Evolutionary conservation across 805 yeast species (phyloP), one percentile per base, ranked within the genome.

Genomic region (Kockiozyma suomiensis): DNA sequence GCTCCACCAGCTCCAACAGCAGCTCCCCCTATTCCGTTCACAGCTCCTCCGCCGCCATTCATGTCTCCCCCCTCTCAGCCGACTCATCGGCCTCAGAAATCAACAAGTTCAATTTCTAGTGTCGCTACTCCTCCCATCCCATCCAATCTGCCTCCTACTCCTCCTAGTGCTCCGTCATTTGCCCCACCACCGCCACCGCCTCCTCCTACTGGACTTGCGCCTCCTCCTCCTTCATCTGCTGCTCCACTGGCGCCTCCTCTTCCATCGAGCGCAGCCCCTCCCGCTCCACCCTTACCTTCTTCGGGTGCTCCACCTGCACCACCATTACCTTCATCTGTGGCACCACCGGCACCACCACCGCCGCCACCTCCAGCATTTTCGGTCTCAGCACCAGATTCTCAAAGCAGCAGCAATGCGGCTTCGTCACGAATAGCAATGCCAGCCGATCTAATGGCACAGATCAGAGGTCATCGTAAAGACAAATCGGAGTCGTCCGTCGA

Each of bases 181-280:
- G 54, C 57, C 4, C 52, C 59, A 33, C 49, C 57, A 21, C 42
- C 43, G 0, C 43, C 62, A 1, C 50, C 62, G 7, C 57, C 63
- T 12, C 43, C 46, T 8, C 64, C 70, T 28, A 58, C 70, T 26
- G 65, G 66, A 19, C 65, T 70, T 13, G 69, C 73, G 25, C 75
- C 76, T 13, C 50, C 64, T 4, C 58, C 45, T 1, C 49, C 62
- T 7, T 49, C 60, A 13, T 17, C 33, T 26, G 35, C 48, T 7
- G 59, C 62, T 13, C 49, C 69, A 10, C 13, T 48, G 12, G 59
- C 59, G 6, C 70, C 71, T 3, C 43, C 35, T 17, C 68, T 67
- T 3, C 59, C 69, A 4, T 59, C 58, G 25, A 62, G 65, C 3
- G 58, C 62, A 5, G 54, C 66, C 19, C 56, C 67, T 2, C 49